Evolutionary conservation across 2,329 filamentous ascomycete species (phyloP).

Genomic region (Pestalotiopsis sp.): DNA sequence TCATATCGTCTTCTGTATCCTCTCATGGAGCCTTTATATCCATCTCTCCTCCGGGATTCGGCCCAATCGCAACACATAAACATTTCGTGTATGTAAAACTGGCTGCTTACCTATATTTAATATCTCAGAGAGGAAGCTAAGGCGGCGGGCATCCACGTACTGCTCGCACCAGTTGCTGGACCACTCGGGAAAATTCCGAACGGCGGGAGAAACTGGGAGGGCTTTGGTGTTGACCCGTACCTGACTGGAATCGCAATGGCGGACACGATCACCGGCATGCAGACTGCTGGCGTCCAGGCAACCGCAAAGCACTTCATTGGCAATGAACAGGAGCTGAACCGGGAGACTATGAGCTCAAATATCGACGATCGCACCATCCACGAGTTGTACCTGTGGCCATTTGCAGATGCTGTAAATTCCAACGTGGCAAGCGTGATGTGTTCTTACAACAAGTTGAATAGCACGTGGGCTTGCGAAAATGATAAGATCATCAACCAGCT

Average conservation of each 20-base stretch:
- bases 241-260: constrained; percentile 65
- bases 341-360: constrained; percentile 57
- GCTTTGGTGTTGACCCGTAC: constrained; percentile 79
- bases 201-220: constrained; percentile 83
- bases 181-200: constrained; percentile 73
- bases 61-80: background rate
- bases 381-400: constrained; percentile 70
- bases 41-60: background rate
- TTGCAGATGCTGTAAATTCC: constrained; percentile 68
- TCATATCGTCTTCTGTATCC: background rate
- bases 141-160: constrained; percentile 71
- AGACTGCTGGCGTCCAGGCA: constrained; percentile 53
- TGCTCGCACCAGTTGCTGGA: constrained; percentile 77
- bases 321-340: constrained; percentile 70
- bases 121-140: constrained; percentile 61
- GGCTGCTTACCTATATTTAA: background rate
- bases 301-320: constrained; percentile 64
- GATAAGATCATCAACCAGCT: constrained; percentile 61
- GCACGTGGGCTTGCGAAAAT: constrained; percentile 70
- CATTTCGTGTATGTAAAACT: background rate
- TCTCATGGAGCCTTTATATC: background rate
- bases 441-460: constrained; percentile 73
- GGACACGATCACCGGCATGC: constrained; percentile 63
- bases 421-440: constrained; percentile 73
- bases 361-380: constrained; percentile 69